Conservation (phyloP, 345 rosid genomes). For the Citrus cavaleriei region DNA sequence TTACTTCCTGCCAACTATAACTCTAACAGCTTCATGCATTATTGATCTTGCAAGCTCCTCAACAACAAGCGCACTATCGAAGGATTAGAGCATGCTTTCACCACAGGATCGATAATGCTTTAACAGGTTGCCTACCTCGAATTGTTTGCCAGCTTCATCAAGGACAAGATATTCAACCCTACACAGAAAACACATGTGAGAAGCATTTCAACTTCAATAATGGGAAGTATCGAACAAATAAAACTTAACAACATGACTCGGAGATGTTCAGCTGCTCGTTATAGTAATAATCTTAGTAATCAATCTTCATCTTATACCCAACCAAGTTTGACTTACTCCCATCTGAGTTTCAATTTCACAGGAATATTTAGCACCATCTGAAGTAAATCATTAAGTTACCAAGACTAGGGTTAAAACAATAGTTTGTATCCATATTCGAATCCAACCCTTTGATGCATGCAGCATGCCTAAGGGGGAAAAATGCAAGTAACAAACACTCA, state of each 20-base stretch:
- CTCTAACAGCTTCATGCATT: conserved; percentile 95
- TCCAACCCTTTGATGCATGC: background rate
- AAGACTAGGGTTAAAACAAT: background rate
- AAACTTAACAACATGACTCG: background rate
- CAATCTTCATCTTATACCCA: background rate
- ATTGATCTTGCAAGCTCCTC: conserved; percentile 88
- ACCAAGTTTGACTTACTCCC: background rate
- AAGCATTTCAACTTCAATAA: background rate
- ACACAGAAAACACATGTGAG: conserved; percentile 10
- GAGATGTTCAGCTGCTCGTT: background rate
- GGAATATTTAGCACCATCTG: no score
- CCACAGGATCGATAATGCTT: conserved; percentile 87
- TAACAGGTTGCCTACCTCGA: conserved; percentile 67
- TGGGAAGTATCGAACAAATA: background rate
- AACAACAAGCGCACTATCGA: no score
- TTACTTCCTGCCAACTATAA: conserved; percentile 90
- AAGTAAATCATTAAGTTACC: no score
- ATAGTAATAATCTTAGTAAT: background rate
- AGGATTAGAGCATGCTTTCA: conserved; percentile 76
- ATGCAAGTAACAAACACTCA: background rate
- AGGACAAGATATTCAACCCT: conserved; percentile 95
- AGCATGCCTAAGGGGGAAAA: background rate
- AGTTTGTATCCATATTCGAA: background rate
- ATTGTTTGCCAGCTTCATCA: conserved; percentile 96
- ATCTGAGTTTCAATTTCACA: no score